Evolutionary conservation across 1,284 basidiomycete genomes (phyloP), one percentile per base, ranked within the genome.

Genomic region (Phellopilus nigrolimitatus): DNA sequence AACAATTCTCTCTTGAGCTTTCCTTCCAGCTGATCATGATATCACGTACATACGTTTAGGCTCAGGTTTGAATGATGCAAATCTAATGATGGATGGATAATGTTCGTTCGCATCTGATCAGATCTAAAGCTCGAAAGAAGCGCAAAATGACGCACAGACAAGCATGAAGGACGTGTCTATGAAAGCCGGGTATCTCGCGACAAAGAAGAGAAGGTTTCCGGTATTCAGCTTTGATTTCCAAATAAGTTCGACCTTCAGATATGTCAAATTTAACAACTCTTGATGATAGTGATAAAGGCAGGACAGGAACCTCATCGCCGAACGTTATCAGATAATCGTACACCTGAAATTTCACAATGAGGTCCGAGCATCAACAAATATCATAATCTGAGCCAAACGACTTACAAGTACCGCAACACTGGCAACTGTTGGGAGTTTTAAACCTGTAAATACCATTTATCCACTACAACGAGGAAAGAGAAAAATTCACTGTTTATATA

Each of bases 71-170:
- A 15, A 12, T 13, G 10, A 28, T 15, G 13, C 25, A 44, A 12
- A 15, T 44, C 42, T 44, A 15, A 15, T 13, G 17, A 44, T 25
- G 78, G 88, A 51, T n/a, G n/a, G n/a, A n/a, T n/a, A n/a, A n/a
- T 97, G 97, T n/a, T n/a, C n/a, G n/a, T n/a, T n/a, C n/a, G n/a
- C n/a, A n/a, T n/a, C 69, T 95, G 80, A 27, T 40, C 19, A 50
- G 10, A 19, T 39, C 12, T 3, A 19, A 28, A 43, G 12, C 19
- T 15, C 10, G 28, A 9, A 10, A 34, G n/a, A 13, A 3, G 13
- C 31, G 13, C 36, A 7, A 1, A 10, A 19, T 21, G 15, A 38
- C 54, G 15, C 28, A 55, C 54, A 17, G 12, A 38, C 41, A 6
- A 51, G 12, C 33, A 51, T 12, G 0, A 52, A 24, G 8, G 45